Percentiles rank a stretch among this genome's conserved stretches.
These are phyloP conservation scores for Epichloe brachyelytri DNA, from an alignment of 2,329 filamentous ascomycete species.

Conservation along the genomic window DNA sequence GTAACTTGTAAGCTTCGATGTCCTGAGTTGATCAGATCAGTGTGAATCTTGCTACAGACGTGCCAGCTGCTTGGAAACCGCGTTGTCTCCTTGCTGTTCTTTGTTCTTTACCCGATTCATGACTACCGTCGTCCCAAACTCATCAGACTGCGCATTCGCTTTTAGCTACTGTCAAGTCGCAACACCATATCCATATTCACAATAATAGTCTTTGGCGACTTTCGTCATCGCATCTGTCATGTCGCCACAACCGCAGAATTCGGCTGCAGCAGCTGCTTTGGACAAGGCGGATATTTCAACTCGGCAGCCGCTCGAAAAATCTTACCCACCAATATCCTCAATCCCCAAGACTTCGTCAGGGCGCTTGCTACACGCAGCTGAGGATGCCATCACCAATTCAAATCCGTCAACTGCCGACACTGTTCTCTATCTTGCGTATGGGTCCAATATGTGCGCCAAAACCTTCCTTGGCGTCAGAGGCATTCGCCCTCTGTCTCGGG, in stretches of 20 bases:
- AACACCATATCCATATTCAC: too few relatives aligned
- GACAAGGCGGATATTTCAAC: conserved; percentile 13
- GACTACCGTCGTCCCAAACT: too few relatives aligned
- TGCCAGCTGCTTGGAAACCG: too few relatives aligned
- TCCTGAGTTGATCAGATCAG: too few relatives aligned
- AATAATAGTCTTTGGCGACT: not conserved
- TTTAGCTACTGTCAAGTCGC: too few relatives aligned
- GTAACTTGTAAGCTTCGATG: too few relatives aligned
- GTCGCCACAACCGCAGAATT: not conserved
- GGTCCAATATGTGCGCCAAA: conserved; percentile 71
- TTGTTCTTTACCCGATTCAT: too few relatives aligned
- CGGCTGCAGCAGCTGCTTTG: conserved; percentile 10
- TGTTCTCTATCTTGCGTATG: conserved; percentile 76
- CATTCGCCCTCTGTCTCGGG: conserved; percentile 66
- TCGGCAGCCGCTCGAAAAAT: conserved; percentile 9
- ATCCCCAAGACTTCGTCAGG: conserved; percentile 19
- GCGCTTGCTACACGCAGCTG: conserved; percentile 18
- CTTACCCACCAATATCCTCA: conserved; percentile 18
- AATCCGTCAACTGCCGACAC: conserved; percentile 26
- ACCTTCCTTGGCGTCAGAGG: conserved; percentile 69
- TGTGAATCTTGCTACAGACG: too few relatives aligned
- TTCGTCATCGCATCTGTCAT: not conserved
- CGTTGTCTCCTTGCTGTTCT: too few relatives aligned
- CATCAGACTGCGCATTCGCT: too few relatives aligned
- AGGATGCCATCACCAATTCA: conserved; percentile 12